These are phyloP conservation scores for Trichoderma guizhouense DNA, from an alignment of 2,329 filamentous ascomycete genomes.

Conservation along the genomic window DNA sequence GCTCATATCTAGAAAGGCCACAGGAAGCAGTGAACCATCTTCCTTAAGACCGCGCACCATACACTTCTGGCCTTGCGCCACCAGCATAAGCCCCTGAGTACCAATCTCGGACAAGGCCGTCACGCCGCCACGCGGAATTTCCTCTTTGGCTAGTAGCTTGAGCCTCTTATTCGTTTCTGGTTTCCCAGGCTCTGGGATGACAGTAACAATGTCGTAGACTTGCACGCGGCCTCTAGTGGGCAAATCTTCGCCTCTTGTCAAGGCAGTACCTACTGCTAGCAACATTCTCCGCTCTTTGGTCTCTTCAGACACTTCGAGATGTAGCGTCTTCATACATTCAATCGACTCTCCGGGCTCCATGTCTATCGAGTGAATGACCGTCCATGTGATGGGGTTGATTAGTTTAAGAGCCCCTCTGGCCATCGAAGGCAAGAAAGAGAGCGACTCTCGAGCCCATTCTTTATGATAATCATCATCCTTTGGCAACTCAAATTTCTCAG, in stretches of 20 bases:
- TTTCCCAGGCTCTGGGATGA: constrained; percentile 81
- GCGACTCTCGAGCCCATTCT: constrained; percentile 74
- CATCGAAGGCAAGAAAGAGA: constrained; percentile 60
- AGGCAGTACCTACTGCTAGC: constrained; percentile 79
- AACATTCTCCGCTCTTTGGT: constrained; percentile 83
- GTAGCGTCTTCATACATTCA: constrained; percentile 77
- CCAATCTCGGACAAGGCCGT: constrained; percentile 82
- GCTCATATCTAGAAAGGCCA: constrained; percentile 97
- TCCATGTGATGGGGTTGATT: constrained; percentile 73
- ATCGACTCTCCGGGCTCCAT: constrained; percentile 74
- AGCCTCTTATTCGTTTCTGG: constrained; percentile 84
- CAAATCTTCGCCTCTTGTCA: constrained; percentile 86
- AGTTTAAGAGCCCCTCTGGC: constrained; percentile 74
- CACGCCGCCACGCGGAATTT: constrained; percentile 86
- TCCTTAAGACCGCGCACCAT: constrained; percentile 96
- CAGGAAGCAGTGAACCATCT: constrained; percentile 85
- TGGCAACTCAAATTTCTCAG: constrained; percentile 74
- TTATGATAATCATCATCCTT: constrained; percentile 81
- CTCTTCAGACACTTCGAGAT: constrained; percentile 84
- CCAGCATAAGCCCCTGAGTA: constrained; percentile 82
- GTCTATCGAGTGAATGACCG: constrained; percentile 70
- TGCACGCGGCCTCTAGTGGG: constrained; percentile 81
- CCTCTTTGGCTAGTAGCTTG: constrained; percentile 83
- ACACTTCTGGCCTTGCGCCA: constrained; percentile 92
- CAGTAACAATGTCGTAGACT: constrained; percentile 86